Conservation (phyloP, 2,329 filamentous ascomycete species). For the Periconia sp. region DNA sequence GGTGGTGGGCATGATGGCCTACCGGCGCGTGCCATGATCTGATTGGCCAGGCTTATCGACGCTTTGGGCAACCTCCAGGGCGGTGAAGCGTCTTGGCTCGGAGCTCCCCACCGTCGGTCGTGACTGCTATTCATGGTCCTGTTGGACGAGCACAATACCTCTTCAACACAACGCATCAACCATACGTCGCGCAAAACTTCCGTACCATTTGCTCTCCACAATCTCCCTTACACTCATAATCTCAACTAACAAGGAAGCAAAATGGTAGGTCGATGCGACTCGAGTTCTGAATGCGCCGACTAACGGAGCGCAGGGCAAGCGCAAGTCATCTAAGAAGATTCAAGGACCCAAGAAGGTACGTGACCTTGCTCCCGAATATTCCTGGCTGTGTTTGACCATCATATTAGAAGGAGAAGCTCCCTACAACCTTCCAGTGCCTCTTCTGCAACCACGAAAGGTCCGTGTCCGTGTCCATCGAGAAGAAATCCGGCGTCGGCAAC, state of each 20-base stretch:
- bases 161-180: no score
- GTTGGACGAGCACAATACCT: no score
- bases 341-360: constrained; percentile 81
- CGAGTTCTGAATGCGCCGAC: constrained; percentile 21
- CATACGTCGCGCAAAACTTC: no score
- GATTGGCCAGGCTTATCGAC: constrained; percentile 37
- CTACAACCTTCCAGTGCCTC: constrained; percentile 90
- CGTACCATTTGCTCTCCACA: background rate
- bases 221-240: background rate
- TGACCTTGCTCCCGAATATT: no score
- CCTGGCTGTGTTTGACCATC: no score
- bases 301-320: constrained; percentile 71
- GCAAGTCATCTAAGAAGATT: constrained; percentile 84
- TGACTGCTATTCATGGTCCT: no score
- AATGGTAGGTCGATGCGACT: constrained; percentile 27
- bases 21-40: constrained; percentile 26
- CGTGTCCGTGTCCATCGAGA: constrained; percentile 88
- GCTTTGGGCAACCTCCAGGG: constrained; percentile 35
- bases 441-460: constrained; percentile 99
- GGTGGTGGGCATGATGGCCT: constrained; percentile 24
- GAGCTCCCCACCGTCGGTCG: constrained; percentile 23
- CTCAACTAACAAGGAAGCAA: constrained; percentile 3
- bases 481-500: constrained; percentile 85
- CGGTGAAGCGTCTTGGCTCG: constrained; percentile 28
- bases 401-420: constrained; percentile 69